Percentiles rank a stretch among this genome's conserved stretches.
Evolutionary conservation across 2,329 filamentous ascomycete genomes (phyloP).

Genomic region (Zymoseptoria brevis): DNA sequence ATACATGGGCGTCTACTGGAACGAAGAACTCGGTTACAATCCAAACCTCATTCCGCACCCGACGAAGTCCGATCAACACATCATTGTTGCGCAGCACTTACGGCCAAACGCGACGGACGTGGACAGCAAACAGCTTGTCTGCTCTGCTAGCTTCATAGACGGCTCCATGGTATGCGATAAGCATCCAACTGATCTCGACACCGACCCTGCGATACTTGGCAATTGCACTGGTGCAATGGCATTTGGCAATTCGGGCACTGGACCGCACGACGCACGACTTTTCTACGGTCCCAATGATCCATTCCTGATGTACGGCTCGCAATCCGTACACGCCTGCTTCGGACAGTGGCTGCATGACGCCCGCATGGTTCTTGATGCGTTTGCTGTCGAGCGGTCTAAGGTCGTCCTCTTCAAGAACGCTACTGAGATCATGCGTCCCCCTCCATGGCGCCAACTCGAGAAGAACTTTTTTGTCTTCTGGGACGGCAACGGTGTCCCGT

Average conservation of each 20-base stretch:
- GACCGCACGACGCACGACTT: constrained; percentile 52
- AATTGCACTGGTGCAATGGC: constrained; percentile 41
- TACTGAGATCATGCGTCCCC: constrained; percentile 47
- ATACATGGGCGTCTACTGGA: constrained; percentile 47
- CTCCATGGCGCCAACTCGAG: constrained; percentile 41
- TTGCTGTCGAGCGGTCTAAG: constrained; percentile 17
- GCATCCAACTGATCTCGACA: constrained; percentile 37
- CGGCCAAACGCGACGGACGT: constrained; percentile 6
- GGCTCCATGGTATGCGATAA: constrained; percentile 38
- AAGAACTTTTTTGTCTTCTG: constrained; percentile 60
- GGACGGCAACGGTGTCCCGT: constrained; percentile 41
- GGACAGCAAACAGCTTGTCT: constrained; percentile 37
- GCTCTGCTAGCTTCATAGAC: constrained; percentile 42
- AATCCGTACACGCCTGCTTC: constrained; percentile 48
- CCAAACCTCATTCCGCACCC: constrained; percentile 54
- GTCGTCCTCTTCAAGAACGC: constrained; percentile 33
- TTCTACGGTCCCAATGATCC: constrained; percentile 48
- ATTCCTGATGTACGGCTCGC: constrained; percentile 49
- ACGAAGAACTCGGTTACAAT: constrained; percentile 38
- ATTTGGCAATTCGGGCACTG: constrained; percentile 40
- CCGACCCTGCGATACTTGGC: constrained; percentile 38
- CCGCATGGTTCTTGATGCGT: constrained; percentile 38
- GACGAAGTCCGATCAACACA: constrained; percentile 39
- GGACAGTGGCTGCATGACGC: constrained; percentile 52
- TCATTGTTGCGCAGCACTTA: constrained; percentile 34